A percentile compares a stretch with the other conserved stretches of the same genome.
These are phyloP conservation scores for Neurospora crassa DNA, from an alignment of 2,329 filamentous ascomycete species.

Conservation along the genomic window DNA sequence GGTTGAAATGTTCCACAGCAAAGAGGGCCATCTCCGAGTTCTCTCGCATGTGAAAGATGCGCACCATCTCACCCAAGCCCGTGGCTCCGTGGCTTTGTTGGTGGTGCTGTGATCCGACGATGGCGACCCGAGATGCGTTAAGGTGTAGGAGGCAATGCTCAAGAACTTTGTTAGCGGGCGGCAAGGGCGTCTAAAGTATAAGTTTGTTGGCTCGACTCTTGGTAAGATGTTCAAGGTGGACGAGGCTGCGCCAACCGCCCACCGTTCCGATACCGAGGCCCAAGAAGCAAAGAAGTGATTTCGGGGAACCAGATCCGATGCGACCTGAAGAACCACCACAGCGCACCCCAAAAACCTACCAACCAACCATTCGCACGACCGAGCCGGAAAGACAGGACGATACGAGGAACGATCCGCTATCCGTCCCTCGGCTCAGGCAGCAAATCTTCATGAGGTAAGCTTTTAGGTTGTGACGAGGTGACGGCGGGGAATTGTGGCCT, in stretches of 20 bases:
- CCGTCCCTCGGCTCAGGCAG: too few relatives aligned
- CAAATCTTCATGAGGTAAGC: too few relatives aligned
- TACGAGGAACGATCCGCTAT: not conserved
- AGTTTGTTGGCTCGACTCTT: not conserved
- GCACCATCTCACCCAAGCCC: not conserved
- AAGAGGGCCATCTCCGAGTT: not conserved
- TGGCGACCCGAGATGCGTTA: not conserved
- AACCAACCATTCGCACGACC: not conserved
- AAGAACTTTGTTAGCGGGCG: not conserved
- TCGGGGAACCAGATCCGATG: not conserved
- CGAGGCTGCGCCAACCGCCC: not conserved
- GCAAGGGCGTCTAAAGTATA: not conserved
- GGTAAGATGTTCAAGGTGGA: not conserved
- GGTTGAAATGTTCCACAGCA: not conserved
- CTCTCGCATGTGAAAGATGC: not conserved
- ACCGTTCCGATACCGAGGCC: not conserved
- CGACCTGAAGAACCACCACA: not conserved
- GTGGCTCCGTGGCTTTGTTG: not conserved
- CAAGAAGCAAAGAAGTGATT: not conserved
- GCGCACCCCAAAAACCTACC: not conserved
- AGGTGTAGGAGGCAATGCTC: not conserved
- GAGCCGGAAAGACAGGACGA: not conserved
- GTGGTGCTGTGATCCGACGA: not conserved
- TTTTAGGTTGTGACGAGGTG: too few relatives aligned
- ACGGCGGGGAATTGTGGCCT: too few relatives aligned